A percentile compares a stretch with the other conserved stretches of the same genome.
Evolutionary conservation across 805 yeast species (phyloP).

Genomic region (Ogataea haglerorum): DNA sequence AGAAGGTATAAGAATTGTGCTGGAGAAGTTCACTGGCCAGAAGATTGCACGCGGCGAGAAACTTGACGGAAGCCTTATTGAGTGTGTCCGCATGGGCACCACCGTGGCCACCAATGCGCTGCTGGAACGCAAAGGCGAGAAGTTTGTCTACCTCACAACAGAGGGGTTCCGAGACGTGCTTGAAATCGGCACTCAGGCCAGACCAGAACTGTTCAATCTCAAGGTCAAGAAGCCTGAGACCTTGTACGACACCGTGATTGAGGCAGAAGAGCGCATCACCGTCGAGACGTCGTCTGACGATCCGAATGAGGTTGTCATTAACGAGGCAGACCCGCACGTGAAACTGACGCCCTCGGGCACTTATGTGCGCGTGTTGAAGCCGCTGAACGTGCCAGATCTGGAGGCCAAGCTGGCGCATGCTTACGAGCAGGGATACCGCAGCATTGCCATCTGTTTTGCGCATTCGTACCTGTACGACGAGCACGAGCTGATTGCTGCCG

Average conservation of each 20-base stretch:
- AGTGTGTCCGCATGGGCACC: conserved; percentile 27
- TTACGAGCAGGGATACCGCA: conserved; percentile 23
- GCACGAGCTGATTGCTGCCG: conserved; percentile 36
- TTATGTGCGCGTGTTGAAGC: conserved; percentile 22
- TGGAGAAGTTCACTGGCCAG: conserved; percentile 18
- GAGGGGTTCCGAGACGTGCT: conserved; percentile 31
- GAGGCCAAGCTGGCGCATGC: conserved; percentile 19
- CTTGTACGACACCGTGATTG: conserved; percentile 17
- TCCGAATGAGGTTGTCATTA: conserved; percentile 17
- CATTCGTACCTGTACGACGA: conserved; percentile 35
- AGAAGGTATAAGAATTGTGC: conserved; percentile 25
- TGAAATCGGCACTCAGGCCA: conserved; percentile 32
- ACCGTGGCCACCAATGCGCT: conserved; percentile 28
- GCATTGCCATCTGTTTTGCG: conserved; percentile 35
- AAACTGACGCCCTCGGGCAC: conserved; percentile 20
- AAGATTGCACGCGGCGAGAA: conserved; percentile 18
- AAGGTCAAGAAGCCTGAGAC: conserved; percentile 17
- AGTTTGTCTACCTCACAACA: conserved; percentile 25
- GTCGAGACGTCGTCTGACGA: conserved; percentile 27
- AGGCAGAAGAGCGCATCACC: conserved; percentile 23
- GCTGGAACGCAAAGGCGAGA: conserved; percentile 22
- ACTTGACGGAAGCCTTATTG: conserved; percentile 20
- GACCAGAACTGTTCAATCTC: conserved; percentile 24
- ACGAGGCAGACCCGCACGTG: conserved; percentile 9
- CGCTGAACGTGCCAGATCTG: conserved; percentile 20